Conservation (phyloP, 257 asterid species). For the Solanum sitiens region DNA sequence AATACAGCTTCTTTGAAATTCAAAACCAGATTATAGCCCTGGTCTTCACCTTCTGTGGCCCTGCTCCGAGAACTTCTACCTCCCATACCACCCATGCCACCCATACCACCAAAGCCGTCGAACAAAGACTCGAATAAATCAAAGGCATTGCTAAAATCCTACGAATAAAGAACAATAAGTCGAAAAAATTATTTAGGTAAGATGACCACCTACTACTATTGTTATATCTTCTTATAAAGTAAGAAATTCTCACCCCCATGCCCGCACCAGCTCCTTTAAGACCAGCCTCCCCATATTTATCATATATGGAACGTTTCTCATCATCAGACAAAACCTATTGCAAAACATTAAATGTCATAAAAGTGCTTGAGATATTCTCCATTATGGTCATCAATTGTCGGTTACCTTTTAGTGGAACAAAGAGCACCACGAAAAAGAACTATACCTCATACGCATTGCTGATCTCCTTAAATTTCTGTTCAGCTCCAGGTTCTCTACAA, state of each 20-base stretch:
- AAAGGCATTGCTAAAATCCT: slow-evolving; percentile 97
- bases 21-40: slow-evolving; percentile 54
- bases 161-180: slow-evolving; percentile 4
- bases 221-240: background rate
- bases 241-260: slow-evolving; percentile 66
- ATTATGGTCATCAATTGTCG: background rate
- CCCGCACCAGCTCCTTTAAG: slow-evolving; percentile 92
- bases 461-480: slow-evolving; percentile 88
- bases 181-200: background rate
- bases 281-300: slow-evolving; percentile 98
- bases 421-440: background rate
- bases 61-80: slow-evolving; percentile 65
- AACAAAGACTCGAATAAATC: slow-evolving; percentile 85
- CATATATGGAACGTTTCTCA: slow-evolving; percentile 90
- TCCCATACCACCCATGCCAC: slow-evolving; percentile 85
- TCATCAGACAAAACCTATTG: slow-evolving; percentile 87
- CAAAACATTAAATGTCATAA: background rate
- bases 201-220: background rate
- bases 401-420: background rate
- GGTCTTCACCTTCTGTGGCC: slow-evolving; percentile 95
- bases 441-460: slow-evolving; percentile 97
- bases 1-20: slow-evolving; percentile 92
- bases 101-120: slow-evolving; percentile 89
- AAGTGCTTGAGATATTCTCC: background rate
- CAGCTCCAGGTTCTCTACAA: slow-evolving; percentile 89